phyloP scores from a whole-genome alignment of 371 early-diverging fungal genomes.

The Mortierella sp. region DNA sequence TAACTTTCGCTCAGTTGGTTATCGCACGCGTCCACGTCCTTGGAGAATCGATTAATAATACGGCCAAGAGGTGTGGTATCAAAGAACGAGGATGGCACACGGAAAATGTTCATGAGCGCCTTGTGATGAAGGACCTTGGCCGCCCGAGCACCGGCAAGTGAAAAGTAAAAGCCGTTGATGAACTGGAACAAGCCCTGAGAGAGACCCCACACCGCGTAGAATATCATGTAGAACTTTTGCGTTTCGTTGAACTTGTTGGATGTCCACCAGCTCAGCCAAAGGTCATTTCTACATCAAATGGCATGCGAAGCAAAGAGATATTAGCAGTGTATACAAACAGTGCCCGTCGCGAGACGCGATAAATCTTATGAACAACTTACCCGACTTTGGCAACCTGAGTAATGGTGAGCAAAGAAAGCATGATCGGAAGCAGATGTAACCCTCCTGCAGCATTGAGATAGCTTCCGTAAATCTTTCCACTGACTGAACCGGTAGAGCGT shows the following conservation, averaged over 20 bases:
- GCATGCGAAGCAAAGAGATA: background rate
- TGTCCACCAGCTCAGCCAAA: constrained; percentile 55
- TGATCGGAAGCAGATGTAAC: constrained; percentile 14
- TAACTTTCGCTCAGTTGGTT: constrained; percentile 75
- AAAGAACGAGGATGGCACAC: constrained; percentile 84
- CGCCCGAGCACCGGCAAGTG: constrained; percentile 35
- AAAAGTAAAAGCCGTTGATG: constrained; percentile 51
- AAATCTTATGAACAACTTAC: no score
- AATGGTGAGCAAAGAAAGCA: constrained; percentile 23
- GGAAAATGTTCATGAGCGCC: constrained; percentile 61
- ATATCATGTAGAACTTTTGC: constrained; percentile 42
- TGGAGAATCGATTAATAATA: constrained; percentile 88
- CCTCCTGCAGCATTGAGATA: constrained; percentile 55
- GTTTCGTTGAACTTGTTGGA: constrained; percentile 17
- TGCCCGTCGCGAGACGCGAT: no score
- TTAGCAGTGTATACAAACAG: background rate
- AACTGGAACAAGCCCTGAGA: constrained; percentile 53
- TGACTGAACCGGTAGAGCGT: constrained; percentile 54
- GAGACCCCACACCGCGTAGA: constrained; percentile 57
- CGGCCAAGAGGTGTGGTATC: constrained; percentile 88
- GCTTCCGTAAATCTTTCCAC: constrained; percentile 39
- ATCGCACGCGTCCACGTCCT: constrained; percentile 87
- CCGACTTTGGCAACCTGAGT: constrained; percentile 54
- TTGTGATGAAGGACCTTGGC: constrained; percentile 40
- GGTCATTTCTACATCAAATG: constrained; percentile 53